Conservation (phyloP, 78 protist genomes). For the Goniomonas avonlea region DNA sequence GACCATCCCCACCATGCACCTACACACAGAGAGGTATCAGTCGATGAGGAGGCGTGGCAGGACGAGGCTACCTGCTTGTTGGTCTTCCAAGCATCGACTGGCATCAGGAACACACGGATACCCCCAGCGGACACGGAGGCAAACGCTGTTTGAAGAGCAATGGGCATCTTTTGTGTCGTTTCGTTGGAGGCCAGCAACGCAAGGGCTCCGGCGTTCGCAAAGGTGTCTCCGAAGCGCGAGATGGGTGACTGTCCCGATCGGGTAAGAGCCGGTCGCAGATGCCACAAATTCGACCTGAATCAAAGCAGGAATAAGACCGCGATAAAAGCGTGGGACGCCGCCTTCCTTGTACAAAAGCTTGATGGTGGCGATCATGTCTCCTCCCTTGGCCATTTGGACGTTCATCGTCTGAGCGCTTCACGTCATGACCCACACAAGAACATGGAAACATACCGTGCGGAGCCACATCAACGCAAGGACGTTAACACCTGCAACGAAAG, state of each 20-base stretch:
- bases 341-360: constrained; percentile 49
- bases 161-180: constrained; percentile 44
- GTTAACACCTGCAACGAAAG: too few species aligned
- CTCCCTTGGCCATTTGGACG: too few species aligned
- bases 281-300: constrained; percentile 27
- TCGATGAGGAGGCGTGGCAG: not conserved
- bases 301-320: constrained; percentile 63
- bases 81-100: constrained; percentile 69
- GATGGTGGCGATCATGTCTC: constrained; percentile 25
- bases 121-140: constrained; percentile 63
- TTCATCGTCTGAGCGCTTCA: too few species aligned
- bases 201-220: constrained; percentile 72
- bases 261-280: not conserved
- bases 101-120: constrained; percentile 63
- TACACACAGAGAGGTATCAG: not conserved
- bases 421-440: too few species aligned
- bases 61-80: constrained; percentile 48
- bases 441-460: too few species aligned
- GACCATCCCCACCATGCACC: constrained; percentile 48
- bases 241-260: not conserved
- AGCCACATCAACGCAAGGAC: too few species aligned
- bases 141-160: constrained; percentile 50
- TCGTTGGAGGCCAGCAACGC: constrained; percentile 53
- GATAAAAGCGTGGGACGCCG: constrained; percentile 66
- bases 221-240: constrained; percentile 64